phyloP scores from a whole-genome alignment of 352 stramenopile genomes.

The Thalassiosira livingstoniorum region DNA sequence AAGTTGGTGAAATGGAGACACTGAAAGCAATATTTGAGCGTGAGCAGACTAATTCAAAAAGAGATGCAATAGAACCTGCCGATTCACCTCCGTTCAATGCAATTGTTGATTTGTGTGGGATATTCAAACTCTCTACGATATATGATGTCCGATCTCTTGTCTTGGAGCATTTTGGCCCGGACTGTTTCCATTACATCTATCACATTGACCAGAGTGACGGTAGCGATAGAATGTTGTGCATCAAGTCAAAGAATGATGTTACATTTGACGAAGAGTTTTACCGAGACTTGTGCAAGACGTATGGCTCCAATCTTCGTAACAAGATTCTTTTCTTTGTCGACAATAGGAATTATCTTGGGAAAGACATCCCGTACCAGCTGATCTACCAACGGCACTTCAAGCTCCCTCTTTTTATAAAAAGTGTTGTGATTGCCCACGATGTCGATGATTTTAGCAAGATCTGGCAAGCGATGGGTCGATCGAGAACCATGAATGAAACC shows the following conservation, averaged over 20 bases:
- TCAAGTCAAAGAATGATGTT: conserved; percentile 72
- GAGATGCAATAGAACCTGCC: background rate
- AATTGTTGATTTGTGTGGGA: conserved; percentile 72
- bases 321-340: conserved; percentile 78
- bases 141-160: conserved; percentile 66
- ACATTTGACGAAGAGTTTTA: conserved; percentile 78
- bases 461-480: conserved; percentile 77
- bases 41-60: conserved; percentile 40
- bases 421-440: conserved; percentile 75
- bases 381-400: conserved; percentile 68
- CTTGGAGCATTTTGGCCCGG: conserved; percentile 60
- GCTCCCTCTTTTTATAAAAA: conserved; percentile 66
- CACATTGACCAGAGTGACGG: conserved; percentile 71
- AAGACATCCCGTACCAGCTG: conserved; percentile 73
- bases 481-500: conserved; percentile 76
- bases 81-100: conserved; percentile 65
- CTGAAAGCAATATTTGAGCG: conserved; percentile 64
- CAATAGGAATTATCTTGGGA: conserved; percentile 78
- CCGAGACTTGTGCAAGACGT: conserved; percentile 60
- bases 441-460: conserved; percentile 77
- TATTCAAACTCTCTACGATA: conserved; percentile 74
- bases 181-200: conserved; percentile 74
- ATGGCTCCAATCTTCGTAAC: conserved; percentile 56
- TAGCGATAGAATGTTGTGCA: conserved; percentile 71
- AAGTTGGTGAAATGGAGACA: conserved; percentile 67